Evolutionary conservation across 768 basidiomycete genomes (phyloP).

Genomic region (Boletus vinaceobasis): DNA sequence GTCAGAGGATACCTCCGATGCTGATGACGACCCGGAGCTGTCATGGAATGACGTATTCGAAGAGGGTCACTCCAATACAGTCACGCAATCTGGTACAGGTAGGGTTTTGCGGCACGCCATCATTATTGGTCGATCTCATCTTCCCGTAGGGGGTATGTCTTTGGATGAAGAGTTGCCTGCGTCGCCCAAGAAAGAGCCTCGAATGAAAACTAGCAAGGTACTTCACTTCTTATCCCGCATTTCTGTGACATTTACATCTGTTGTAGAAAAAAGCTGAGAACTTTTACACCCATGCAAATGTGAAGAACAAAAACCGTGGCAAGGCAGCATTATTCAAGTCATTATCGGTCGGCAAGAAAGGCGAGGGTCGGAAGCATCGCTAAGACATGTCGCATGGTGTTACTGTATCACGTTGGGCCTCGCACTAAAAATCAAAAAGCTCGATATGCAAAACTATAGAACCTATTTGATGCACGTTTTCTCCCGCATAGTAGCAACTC

Average conservation of each 20-base stretch:
- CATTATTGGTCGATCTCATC: constrained; percentile 7
- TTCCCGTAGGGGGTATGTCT: constrained; percentile 25
- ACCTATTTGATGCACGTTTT: background rate
- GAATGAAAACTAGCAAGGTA: constrained; percentile 95
- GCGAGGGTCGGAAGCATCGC: constrained; percentile 39
- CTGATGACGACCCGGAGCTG: constrained; percentile 48
- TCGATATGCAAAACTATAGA: constrained; percentile 13
- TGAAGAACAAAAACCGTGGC: constrained; percentile 80
- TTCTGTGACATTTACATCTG: constrained; percentile 8
- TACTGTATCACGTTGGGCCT: constrained; percentile 11
- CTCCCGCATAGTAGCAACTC: background rate
- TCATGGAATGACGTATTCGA: constrained; percentile 88
- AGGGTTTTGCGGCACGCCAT: constrained; percentile 7
- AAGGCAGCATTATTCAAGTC: constrained; percentile 61
- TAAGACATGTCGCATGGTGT: constrained; percentile 18
- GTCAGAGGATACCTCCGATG: constrained; percentile 31
- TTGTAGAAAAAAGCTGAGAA: constrained; percentile 80
- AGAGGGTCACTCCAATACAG: constrained; percentile 36
- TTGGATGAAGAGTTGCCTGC: constrained; percentile 35
- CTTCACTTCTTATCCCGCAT: background rate
- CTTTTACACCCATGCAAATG: constrained; percentile 82
- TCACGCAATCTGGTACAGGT: constrained; percentile 15
- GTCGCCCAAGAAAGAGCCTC: constrained; percentile 54
- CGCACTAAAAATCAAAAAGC: constrained; percentile 9
- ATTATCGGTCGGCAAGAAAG: constrained; percentile 49